Percentiles rank a stretch among this genome's conserved stretches.
Conservation (phyloP, 306 rosid genomes). For the Coriaria nepalensis region DNA sequence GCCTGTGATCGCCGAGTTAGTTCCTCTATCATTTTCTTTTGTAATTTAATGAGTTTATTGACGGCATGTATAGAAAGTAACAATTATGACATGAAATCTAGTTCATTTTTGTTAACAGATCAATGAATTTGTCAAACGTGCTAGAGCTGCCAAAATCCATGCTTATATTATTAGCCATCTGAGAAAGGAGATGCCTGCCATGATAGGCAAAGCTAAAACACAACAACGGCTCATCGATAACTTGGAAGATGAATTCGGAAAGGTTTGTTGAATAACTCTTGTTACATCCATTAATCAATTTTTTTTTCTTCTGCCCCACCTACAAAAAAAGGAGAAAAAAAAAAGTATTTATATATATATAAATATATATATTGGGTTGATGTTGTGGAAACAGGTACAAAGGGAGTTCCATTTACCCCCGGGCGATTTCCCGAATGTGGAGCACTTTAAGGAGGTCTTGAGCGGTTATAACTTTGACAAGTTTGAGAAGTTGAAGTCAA, state of each 20-base stretch:
- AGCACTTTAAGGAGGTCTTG: constrained; percentile 51
- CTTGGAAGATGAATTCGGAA: constrained; percentile 56
- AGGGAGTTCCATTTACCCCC: constrained; percentile 72
- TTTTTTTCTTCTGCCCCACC: no score
- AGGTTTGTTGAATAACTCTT: constrained; percentile 35
- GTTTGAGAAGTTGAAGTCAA: constrained; percentile 76
- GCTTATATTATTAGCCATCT: constrained; percentile 89
- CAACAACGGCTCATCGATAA: constrained; percentile 70
- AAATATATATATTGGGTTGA: no score
- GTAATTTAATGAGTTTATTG: no score
- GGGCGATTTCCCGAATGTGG: constrained; percentile 81
- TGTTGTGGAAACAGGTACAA: constrained; percentile 46
- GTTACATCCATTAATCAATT: neutral
- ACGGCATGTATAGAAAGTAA: no score
- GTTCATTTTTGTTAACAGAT: constrained; percentile 31
- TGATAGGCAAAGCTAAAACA: constrained; percentile 80
- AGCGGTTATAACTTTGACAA: constrained; percentile 59
- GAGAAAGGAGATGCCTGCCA: constrained; percentile 72
- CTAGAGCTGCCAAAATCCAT: constrained; percentile 81
- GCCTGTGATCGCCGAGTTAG: constrained; percentile 91
- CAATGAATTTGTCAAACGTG: constrained; percentile 91
- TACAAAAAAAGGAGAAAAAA: no score
- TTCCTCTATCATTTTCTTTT: constrained; percentile 4
- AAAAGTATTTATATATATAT: no score
- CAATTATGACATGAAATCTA: neutral